Conservation (phyloP, 2,329 filamentous ascomycete genomes). For the Ceratocystis papillata region DNA sequence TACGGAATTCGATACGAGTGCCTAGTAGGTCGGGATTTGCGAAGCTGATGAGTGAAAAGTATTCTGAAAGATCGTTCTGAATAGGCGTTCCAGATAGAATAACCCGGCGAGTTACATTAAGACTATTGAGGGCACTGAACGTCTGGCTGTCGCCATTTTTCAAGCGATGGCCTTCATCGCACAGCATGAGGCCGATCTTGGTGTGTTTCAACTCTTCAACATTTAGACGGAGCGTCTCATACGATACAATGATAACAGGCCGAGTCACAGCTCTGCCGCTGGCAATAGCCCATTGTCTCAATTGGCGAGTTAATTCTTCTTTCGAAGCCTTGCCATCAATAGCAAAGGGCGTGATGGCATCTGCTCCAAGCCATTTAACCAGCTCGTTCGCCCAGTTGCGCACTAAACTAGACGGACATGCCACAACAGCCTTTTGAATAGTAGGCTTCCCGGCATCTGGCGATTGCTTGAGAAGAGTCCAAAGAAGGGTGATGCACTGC, state of each 20-base stretch:
- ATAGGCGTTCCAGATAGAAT: constrained; percentile 96
- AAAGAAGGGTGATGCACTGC: constrained; percentile 92
- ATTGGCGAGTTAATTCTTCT: constrained; percentile 77
- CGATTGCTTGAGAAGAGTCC: constrained; percentile 92
- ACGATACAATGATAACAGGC: constrained; percentile 93
- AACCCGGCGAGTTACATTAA: constrained; percentile 83
- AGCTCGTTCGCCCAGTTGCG: constrained; percentile 97
- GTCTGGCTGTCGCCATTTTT: constrained; percentile 97
- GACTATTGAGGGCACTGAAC: constrained; percentile 76
- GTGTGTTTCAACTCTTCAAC: constrained; percentile 82
- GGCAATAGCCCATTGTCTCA: constrained; percentile 90
- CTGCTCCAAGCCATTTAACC: constrained; percentile 88
- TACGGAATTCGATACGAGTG: constrained; percentile 80
- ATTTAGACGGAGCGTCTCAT: constrained; percentile 87
- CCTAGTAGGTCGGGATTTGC: constrained; percentile 89
- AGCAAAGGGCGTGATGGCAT: constrained; percentile 84
- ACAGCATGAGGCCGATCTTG: constrained; percentile 83
- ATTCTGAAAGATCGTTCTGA: constrained; percentile 96
- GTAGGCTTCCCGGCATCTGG: constrained; percentile 87
- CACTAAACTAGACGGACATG: constrained; percentile 90
- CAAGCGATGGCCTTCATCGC: constrained; percentile 89
- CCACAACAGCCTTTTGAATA: constrained; percentile 94
- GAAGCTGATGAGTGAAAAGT: constrained; percentile 91
- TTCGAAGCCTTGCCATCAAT: constrained; percentile 96
- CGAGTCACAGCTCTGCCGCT: constrained; percentile 80